phyloP scores from a whole-genome alignment of 2,329 filamentous ascomycete species.

The Fonsecaea pedrosoi region DNA sequence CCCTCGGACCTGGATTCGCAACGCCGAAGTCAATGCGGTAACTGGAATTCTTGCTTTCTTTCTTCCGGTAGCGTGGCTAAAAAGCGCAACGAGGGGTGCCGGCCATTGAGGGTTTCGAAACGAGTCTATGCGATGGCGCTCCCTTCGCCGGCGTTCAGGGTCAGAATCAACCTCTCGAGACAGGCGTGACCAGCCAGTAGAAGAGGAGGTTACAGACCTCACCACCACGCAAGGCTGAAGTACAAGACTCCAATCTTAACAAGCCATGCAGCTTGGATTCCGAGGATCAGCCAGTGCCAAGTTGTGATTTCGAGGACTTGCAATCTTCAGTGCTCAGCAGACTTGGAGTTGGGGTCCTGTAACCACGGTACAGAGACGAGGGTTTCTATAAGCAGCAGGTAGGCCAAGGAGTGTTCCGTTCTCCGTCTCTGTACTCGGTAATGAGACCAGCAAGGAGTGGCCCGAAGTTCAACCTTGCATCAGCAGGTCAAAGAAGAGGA shows the following conservation, averaged over 20 bases:
- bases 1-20: neutral
- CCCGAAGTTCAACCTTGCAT: slow-evolving; percentile 1
- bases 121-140: neutral
- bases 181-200: neutral
- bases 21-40: neutral
- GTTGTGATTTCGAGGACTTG: neutral
- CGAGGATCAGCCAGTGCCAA: slow-evolving; percentile 12
- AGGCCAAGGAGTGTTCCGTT: neutral
- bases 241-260: neutral
- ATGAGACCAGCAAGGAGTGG: neutral
- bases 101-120: neutral
- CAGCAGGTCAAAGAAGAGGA: neutral
- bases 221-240: slow-evolving; percentile 14
- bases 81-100: neutral
- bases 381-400: neutral
- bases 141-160: slow-evolving; percentile 12
- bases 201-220: neutral
- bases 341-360: neutral
- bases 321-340: neutral
- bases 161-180: slow-evolving; percentile 22
- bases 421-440: neutral
- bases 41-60: neutral
- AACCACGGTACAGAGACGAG: neutral
- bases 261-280: neutral
- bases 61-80: neutral